phyloP scores from a whole-genome alignment of 1,139 yeast species.

The Blastobotrys illinoisensis region DNA sequence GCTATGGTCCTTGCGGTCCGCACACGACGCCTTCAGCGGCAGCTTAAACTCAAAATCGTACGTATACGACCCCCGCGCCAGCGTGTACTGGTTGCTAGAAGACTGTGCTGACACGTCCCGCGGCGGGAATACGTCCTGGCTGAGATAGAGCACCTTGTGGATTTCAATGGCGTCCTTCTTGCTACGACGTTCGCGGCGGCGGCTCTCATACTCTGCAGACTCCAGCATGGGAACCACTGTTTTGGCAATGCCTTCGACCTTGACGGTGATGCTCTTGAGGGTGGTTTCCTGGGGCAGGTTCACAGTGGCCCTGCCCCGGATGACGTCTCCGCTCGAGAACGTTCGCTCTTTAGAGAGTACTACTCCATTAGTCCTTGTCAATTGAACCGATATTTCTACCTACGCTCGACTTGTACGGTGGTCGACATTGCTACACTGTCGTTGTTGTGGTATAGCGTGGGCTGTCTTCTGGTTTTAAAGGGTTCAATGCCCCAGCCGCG shows the following conservation, averaged over 20 bases:
- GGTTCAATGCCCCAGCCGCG: background rate
- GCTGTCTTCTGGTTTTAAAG: background rate
- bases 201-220: conserved; percentile 5
- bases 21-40: conserved; percentile 49
- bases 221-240: conserved; percentile 33
- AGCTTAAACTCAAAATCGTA: conserved; percentile 54
- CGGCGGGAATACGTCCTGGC: conserved; percentile 58
- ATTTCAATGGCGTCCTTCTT: conserved; percentile 35
- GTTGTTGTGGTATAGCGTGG: background rate
- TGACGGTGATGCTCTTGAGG: conserved; percentile 50
- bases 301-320: conserved; percentile 46
- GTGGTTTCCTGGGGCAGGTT: conserved; percentile 44
- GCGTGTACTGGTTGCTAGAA: conserved; percentile 48
- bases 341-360: conserved; percentile 23
- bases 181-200: conserved; percentile 20
- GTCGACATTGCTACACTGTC: background rate
- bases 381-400: background rate
- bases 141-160: conserved; percentile 54
- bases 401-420: background rate
- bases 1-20: conserved; percentile 28
- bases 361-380: background rate
- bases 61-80: conserved; percentile 53
- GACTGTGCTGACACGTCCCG: conserved; percentile 46
- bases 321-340: conserved; percentile 48
- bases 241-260: conserved; percentile 51